phyloP scores from a whole-genome alignment of 148 eudicot genomes.

The Arbutus unedo region DNA sequence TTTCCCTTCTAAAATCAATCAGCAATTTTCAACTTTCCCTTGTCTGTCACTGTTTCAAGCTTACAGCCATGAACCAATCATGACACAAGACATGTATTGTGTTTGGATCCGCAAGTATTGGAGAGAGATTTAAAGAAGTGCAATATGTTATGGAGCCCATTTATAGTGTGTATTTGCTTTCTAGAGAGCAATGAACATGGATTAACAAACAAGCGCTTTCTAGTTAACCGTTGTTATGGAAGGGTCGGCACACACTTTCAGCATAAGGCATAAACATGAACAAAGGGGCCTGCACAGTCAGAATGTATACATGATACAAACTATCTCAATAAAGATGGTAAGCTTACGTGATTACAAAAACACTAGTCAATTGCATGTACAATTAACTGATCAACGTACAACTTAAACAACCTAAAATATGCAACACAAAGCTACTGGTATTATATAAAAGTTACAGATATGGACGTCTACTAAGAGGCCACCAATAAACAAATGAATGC shows the following conservation, averaged over 20 bases:
- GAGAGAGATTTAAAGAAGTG: neutral
- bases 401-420: neutral
- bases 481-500: neutral
- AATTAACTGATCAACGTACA: neutral
- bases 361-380: slow-evolving; percentile 3
- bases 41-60: neutral
- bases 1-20: neutral
- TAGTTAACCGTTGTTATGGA: neutral
- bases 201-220: neutral
- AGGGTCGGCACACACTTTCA: neutral
- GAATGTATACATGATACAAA: neutral
- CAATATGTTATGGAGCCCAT: neutral
- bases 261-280: neutral
- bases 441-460: neutral
- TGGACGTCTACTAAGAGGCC: neutral
- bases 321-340: neutral
- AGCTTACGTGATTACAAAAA: neutral
- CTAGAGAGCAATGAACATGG: slow-evolving; percentile 3
- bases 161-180: neutral
- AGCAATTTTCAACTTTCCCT: neutral
- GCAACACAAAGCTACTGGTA: neutral
- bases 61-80: neutral
- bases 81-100: neutral
- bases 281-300: neutral
- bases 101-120: neutral